Base-by-base conservation (phyloP, 2,329 filamentous ascomycete genomes). In the Claviceps maximensis region DNA sequence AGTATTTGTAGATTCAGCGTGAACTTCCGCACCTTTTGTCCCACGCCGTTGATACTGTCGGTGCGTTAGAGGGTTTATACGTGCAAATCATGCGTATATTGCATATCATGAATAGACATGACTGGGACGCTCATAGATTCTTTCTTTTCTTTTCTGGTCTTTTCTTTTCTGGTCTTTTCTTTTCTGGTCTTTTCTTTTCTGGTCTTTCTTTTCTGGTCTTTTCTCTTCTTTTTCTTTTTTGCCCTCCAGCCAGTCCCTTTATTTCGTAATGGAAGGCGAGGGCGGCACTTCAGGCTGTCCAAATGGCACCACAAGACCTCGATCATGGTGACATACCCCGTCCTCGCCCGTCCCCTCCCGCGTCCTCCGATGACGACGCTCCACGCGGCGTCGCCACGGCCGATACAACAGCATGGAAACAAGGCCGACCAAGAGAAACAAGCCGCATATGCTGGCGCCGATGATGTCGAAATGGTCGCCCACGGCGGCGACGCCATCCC, bases 401-500 rank as follows among this genome's bases (percentile, higher is more conserved):
- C 77, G 79, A 64, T 96, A 96, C 1, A 86, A 64, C 0, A 91
- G 15, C 0, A 95, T 78, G 8, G 87, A 89, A 0, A 86, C 74
- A 2, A 80, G 66, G 0, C 89, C 91, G 47, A 89, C 84, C 0
- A 95, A 66, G 0, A 95, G 69, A 60, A 97, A 97, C 0, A 87
- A 74, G 0, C 83, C 89, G 58, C 90, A 95, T 36, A 98, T 95
- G 17, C 78, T 79, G 1, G 87, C 93, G 10, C 90, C 89, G 47
- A 95, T 83, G 55, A 91, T 79, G 67, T 95, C 88, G 60, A 89
- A 95, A 64, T 89, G 77, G 57, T 95, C 87, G 0, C 86, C 82
- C 1, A 86, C 82, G 0, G 75, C 78, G 49, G 81, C 78, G 0
- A 97, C 86, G 0, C 89, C 90, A 51, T 95, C 83, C 93, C 93